Evolutionary conservation across 495 filamentous ascomycete species (phyloP), one percentile per base, ranked within the genome.

Genomic region (Filosporella fistucella): DNA sequence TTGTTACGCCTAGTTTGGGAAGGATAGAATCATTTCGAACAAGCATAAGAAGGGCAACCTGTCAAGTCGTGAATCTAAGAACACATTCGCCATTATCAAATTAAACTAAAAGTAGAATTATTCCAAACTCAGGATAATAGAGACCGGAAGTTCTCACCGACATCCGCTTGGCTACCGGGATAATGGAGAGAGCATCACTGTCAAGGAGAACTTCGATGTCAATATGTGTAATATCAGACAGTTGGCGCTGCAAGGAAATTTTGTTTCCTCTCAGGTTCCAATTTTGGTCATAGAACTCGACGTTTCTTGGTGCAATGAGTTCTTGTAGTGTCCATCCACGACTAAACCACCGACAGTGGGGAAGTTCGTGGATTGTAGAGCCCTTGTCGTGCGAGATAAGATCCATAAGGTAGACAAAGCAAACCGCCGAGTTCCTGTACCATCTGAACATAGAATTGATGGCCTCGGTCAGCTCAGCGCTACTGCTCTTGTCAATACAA

Each of bases 401-500:
- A 48, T 65, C 63, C 3, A 39, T 30, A 0, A 68, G 51, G 42
- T 60, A 68, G 0, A 63, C 66, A 23, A 60, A 72, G 37, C 68
- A 70, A 1, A 64, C 47, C 3, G 25, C 25, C 0, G 68, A 58
- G 0, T 56, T 14, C 6, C 42, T 17, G 24, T 70, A 72, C 68
- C 63, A 40, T 40, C 17, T 14, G 36, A 40, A 40, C 36, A 40
- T 40, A n/a, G n/a, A n/a, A n/a, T n/a, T n/a, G n/a, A n/a, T n/a
- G n/a, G 63, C 62, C 49, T 72, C 67, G 34, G 55, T 61, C 3
- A 71, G 56, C 46, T 74, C 68, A 12, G 66, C 66, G 35, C 69
- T 74, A 49, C 63, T 66, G 7, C 52, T 59, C 16, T 72, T 71
- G 42, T 74, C 63, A 55, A 72, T 73, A 43, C 69, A 73, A 40